Conservation (phyloP, 2,329 filamentous ascomycete species). For the Aspergillus uvarum region DNA sequence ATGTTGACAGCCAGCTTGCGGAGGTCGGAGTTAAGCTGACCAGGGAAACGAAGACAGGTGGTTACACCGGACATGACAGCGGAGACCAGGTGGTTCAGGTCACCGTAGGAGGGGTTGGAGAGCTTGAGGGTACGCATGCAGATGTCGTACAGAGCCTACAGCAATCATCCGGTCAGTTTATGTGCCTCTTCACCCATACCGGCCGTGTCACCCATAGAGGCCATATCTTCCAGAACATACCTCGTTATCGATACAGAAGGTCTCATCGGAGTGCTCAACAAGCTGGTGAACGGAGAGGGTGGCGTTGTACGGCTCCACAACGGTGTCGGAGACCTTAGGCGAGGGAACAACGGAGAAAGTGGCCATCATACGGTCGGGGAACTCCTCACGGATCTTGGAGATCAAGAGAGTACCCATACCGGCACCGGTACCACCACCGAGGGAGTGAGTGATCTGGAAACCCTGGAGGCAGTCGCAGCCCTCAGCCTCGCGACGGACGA, state of each 20-base stretch:
- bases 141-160: constrained; percentile 91
- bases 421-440: constrained; percentile 99
- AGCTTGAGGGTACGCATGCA: constrained; percentile 99
- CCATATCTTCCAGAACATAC: constrained; percentile 35
- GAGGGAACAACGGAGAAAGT: constrained; percentile 99
- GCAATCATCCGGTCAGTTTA: neutral
- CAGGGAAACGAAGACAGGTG: constrained; percentile 97
- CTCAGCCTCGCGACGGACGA: constrained; percentile 97
- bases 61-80: constrained; percentile 99
- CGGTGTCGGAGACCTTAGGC: constrained; percentile 98
- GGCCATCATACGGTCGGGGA: constrained; percentile 99
- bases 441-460: constrained; percentile 99
- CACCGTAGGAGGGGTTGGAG: constrained; percentile 95
- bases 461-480: constrained; percentile 99
- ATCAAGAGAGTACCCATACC: constrained; percentile 99
- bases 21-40: constrained; percentile 99
- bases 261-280: constrained; percentile 99
- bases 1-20: constrained; percentile 99
- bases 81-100: constrained; percentile 98
- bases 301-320: constrained; percentile 99
- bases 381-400: constrained; percentile 99
- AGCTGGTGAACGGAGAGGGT: constrained; percentile 98
- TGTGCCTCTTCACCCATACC: constrained; percentile 1
- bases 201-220: no score
- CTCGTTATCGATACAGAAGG: constrained; percentile 99